phyloP scores from a whole-genome alignment of 345 rosid genomes.

The Salix brachista region DNA sequence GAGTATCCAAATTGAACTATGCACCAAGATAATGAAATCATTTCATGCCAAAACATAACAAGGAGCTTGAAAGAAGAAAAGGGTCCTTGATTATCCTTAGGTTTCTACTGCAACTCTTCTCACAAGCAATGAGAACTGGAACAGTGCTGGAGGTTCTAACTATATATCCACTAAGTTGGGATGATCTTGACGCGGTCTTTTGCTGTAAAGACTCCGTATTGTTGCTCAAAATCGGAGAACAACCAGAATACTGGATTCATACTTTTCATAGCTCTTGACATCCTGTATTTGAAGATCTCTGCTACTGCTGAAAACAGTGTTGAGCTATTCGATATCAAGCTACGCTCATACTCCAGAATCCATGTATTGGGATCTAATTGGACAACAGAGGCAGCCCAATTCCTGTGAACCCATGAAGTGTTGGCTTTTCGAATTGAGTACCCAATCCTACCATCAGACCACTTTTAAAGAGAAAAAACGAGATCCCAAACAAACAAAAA shows the following conservation, averaged over 20 bases:
- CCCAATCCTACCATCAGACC: slow-evolving; percentile 57
- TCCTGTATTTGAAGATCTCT: slow-evolving; percentile 41
- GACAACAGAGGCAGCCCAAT: slow-evolving; percentile 52
- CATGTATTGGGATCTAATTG: slow-evolving; percentile 75
- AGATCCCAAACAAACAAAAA: not conserved
- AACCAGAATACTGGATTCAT: slow-evolving; percentile 28
- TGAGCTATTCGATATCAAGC: slow-evolving; percentile 42
- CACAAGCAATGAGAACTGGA: slow-evolving; percentile 38
- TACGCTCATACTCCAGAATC: slow-evolving; percentile 65
- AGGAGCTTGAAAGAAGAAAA: not conserved
- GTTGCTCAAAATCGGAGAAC: slow-evolving; percentile 19
- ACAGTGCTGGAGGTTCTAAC: not conserved
- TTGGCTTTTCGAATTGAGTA: slow-evolving; percentile 44
- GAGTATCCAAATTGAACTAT: not conserved
- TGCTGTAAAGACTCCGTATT: not conserved
- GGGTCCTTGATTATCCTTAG: not conserved
- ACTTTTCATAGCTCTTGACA: slow-evolving; percentile 18
- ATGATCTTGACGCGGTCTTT: slow-evolving; percentile 15
- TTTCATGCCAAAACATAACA: not conserved
- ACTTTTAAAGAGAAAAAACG: slow-evolving; percentile 30
- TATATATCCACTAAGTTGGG: slow-evolving; percentile 38
- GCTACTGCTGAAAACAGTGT: slow-evolving; percentile 39
- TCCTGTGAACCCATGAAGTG: slow-evolving; percentile 50
- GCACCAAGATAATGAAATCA: not conserved
- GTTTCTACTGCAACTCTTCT: slow-evolving; percentile 13